Base-by-base conservation (phyloP, 106 monocot genomes). In the Dendrobium huoshanense region DNA sequence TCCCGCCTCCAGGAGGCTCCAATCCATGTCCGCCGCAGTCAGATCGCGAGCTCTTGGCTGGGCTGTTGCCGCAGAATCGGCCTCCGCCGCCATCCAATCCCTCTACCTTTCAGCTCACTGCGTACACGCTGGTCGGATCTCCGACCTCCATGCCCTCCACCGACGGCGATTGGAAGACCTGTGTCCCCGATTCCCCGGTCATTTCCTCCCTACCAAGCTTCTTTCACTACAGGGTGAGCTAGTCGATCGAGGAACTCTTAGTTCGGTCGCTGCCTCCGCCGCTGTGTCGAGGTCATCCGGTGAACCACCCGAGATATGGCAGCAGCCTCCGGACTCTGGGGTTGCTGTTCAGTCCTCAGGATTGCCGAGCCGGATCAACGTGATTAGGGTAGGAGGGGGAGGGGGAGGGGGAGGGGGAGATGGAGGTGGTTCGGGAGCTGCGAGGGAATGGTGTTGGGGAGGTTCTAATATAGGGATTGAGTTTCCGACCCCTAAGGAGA, bases 401-500 rank as follows among this genome's bases (percentile, higher is more conserved):
- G 86, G 83, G 11, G 86, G 79, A 4, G 78, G 82, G 2, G 79
- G 81, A 19, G 85, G 77, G 4, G 89, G 82, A 4, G 74, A 27
- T 25, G 84, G 68, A 10, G 70, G 54, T 0, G 58, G 74, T 11
- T 75, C 48, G 54, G 79, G 59, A 13, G 19, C 37, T 65, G 49
- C 17, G n/a, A 90, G 84, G 82, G 87, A 88, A 19, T 75, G 79
- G 25, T 81, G 79, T 42, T 87, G 90, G 90, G 88, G 89, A 6
- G 90, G 92, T 31, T 79, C 89, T 7, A 86, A 85, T 80, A 77
- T 92, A 20, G 92, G 90, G 48, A 87, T 56, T 55, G 84, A 88
- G 67, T 87, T 95, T 55, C 95, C 95, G 27, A 95, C 92, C 2
- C 95, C 95, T 3, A 95, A 95, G 85, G 95, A 95, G 82, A 87